Conservation (phyloP, 2,329 filamentous ascomycete genomes). For the Escovopsis sp. region DNA sequence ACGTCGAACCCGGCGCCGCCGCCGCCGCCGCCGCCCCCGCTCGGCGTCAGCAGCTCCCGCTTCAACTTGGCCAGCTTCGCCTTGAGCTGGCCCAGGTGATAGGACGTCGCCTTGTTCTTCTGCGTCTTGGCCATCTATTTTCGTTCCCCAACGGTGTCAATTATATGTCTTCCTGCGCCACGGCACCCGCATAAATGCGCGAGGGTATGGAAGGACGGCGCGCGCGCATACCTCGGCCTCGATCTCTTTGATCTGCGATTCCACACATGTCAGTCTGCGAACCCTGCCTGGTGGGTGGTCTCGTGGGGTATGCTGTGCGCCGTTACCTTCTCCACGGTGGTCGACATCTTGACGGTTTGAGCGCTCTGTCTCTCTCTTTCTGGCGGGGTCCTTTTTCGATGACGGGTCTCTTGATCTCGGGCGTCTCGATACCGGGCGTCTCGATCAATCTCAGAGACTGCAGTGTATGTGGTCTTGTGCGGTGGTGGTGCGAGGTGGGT, state of each 20-base stretch:
- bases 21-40: conserved; percentile 61
- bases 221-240: conserved; percentile 66
- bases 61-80: conserved; percentile 97
- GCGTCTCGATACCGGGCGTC: no score
- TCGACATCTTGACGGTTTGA: conserved; percentile 58
- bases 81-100: conserved; percentile 90
- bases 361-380: background rate
- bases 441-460: no score
- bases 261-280: conserved; percentile 3
- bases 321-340: conserved; percentile 82
- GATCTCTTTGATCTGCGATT: conserved; percentile 76
- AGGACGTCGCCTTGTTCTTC: conserved; percentile 93
- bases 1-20: conserved; percentile 90
- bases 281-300: background rate
- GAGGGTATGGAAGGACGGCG: no score
- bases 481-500: no score
- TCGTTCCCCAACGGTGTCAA: background rate
- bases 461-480: no score
- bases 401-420: background rate
- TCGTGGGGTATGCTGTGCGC: background rate
- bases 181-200: no score
- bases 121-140: conserved; percentile 83
- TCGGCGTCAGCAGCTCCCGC: conserved; percentile 81
- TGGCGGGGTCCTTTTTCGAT: background rate
- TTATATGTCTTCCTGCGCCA: no score